Conservation (phyloP, 495 filamentous ascomycete species). For the Aspergillus saccharolyticus region DNA sequence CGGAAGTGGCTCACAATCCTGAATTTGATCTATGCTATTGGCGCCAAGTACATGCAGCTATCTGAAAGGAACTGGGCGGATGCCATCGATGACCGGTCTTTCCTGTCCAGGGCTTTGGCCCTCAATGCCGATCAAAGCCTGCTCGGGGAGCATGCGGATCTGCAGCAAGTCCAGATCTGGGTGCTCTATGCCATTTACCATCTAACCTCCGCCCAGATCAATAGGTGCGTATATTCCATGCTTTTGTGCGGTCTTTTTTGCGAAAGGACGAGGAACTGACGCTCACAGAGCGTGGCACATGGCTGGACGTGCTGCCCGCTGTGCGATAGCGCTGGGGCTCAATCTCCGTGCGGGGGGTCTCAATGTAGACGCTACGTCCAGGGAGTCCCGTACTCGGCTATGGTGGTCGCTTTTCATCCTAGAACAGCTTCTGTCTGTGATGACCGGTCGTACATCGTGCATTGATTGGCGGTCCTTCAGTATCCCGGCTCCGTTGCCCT, state of each 20-base stretch:
- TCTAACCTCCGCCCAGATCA: slow-evolving; percentile 48
- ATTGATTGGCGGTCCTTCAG: slow-evolving; percentile 46
- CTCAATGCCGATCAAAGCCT: slow-evolving; percentile 24
- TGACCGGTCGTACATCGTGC: slow-evolving; percentile 53
- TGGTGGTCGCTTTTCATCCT: slow-evolving; percentile 58
- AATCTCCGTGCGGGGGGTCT: slow-evolving; percentile 47
- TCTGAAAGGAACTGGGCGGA: slow-evolving; percentile 35
- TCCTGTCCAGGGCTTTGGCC: background rate
- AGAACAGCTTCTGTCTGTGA: slow-evolving; percentile 49
- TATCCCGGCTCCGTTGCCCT: slow-evolving; percentile 43
- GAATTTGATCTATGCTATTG: slow-evolving; percentile 60
- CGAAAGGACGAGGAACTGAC: background rate
- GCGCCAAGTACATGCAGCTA: slow-evolving; percentile 48
- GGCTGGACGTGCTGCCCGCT: slow-evolving; percentile 46
- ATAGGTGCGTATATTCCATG: slow-evolving; percentile 33
- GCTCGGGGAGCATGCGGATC: slow-evolving; percentile 39
- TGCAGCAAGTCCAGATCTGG: slow-evolving; percentile 49
- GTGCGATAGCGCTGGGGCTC: slow-evolving; percentile 47
- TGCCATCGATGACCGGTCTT: slow-evolving; percentile 11
- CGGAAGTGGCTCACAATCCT: slow-evolving; percentile 52
- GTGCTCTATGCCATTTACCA: slow-evolving; percentile 50
- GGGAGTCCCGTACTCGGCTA: slow-evolving; percentile 40
- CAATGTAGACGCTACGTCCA: slow-evolving; percentile 18
- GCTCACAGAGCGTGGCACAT: slow-evolving; percentile 47
- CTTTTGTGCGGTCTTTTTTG: background rate